A percentile compares a stretch with the other conserved stretches of the same genome.
Conservation (phyloP, 805 yeast genomes). For the Pichia occidentalis region DNA sequence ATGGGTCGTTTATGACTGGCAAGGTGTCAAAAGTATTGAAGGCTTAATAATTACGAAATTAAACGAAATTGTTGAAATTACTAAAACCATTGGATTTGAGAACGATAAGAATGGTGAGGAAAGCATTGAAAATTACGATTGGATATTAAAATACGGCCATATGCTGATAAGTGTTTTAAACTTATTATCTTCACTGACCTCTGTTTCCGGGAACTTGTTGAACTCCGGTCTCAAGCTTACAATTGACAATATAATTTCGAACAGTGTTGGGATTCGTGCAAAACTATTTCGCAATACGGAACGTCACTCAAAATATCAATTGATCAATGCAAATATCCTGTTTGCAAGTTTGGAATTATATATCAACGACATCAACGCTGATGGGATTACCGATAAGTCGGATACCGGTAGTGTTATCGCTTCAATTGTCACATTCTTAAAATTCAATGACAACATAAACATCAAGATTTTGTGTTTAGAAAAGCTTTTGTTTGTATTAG, state of each 20-base stretch:
- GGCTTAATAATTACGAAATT: constrained; percentile 3
- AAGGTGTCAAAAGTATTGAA: constrained; percentile 2
- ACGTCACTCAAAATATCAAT: neutral
- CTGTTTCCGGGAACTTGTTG: neutral
- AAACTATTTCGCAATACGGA: neutral
- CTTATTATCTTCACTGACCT: neutral
- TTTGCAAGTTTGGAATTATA: constrained; percentile 3
- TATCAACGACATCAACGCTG: neutral
- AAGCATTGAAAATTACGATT: constrained; percentile 1
- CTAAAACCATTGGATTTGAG: constrained; percentile 1
- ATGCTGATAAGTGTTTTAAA: neutral
- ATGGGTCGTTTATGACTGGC: constrained; percentile 9
- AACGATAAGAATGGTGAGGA: neutral
- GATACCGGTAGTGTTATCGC: neutral
- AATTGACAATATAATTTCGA: neutral
- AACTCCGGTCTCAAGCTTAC: neutral
- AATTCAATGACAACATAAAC: constrained; percentile 5
- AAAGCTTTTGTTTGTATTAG: neutral
- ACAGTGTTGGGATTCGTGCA: constrained; percentile 1
- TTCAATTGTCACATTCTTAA: neutral
- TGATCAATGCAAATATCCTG: constrained; percentile 2
- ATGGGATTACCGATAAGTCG: neutral
- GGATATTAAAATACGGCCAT: constrained; percentile 4
- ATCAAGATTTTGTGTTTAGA: constrained; percentile 1
- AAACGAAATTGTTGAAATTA: neutral